Base-by-base conservation (phyloP, 768 basidiomycete genomes). In the Suillus variegatus region DNA sequence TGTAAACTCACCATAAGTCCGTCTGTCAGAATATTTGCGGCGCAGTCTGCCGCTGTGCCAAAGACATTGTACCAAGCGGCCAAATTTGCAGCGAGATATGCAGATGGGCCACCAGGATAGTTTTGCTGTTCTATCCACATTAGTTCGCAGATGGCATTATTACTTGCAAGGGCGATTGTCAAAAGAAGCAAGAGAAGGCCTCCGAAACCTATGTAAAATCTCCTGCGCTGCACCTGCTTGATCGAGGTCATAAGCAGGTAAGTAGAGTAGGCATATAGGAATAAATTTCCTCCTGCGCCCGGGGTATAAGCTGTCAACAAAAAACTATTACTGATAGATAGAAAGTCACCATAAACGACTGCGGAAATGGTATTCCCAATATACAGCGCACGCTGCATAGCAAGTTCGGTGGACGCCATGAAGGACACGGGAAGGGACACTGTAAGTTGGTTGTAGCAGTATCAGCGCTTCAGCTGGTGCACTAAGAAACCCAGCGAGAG, bases 81-180 rank as follows among this genome's bases (percentile, higher is more conserved):
- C n/a, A 70, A 65, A 40, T 74, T 63, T 43, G 73, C 68, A 28
- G 57, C 65, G 13, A 78, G 61, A 62, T 77, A 79, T 6, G 66
- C 71, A 36, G 68, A 69, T 41, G 72, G 72, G 3, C 78, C 76
- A 4, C 75, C 74, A 10, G 76, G 75, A 28, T 69, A 70, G 35
- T 73, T 61, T 13, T 70, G 69, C 38, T 73, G 67, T 13, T 74
- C 70, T 12, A 79, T 71, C 77, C 77, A 78, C 62, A 74, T 72
- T 51, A 72, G 63, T 58, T 75, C 65, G 5, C 70, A 68, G 20
- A 71, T 70, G 10, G 71, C 58, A 18, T 67, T 65, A 46, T 76
- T 68, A 46, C 68, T 69, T 36, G 70, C 65, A 22, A 67, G 61
- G 43, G 68, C 67, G n/a, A 73, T 60, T 7, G 75, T 73, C 70